Evolutionary conservation across 2,329 filamentous ascomycete species (phyloP), one percentile per base, ranked within the genome.

Genomic region (Stagonosporopsis rhizophila): DNA sequence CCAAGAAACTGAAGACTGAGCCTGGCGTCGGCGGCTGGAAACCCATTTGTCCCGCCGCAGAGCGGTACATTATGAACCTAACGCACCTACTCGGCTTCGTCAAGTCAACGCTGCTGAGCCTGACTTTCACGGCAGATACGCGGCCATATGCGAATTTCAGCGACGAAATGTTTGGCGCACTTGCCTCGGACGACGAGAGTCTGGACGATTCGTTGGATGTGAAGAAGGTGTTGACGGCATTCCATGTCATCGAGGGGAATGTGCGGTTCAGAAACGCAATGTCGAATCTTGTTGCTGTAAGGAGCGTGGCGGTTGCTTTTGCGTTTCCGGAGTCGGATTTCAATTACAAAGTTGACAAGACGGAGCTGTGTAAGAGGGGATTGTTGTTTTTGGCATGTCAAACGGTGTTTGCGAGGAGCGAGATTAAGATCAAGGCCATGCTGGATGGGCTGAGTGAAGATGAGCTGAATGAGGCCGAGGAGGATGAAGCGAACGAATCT

Each of bases 321-420:
- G 62, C 65, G 17, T 74, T 74, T 46, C 59, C 64, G 1, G 70
- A 75, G 46, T 68, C 64, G 41, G 70, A 66, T 32, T 73, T 68
- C 55, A 57, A 66, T 11, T 62, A 63, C 11, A 38, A 38, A 1
- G 49, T 72, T 0, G 46, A 50, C 8, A 61, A 59, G 30, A 38
- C 32, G 1, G 53, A 61, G 11, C 52, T 74, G 30, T 45, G 54
- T 25, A 58, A 44, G 23, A 54, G 62, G 27, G 61, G 64, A 6
- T 56, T 74, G 30, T 53, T 72, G 35, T 52, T 69, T 25, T 38
- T 74, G 20, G 69, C 68, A 1, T 67, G 70, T 8, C 70, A 72
- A 49, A 67, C 72, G 19, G 44, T 73, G 38, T 64, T 70, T 44
- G 68, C 64, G 25, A 65, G 69, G 52, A 69, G 60, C 23, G 68